Evolutionary conservation across 2,329 filamentous ascomycete species (phyloP), one percentile per base, ranked within the genome.

Genomic region (Bertia moriformis): DNA sequence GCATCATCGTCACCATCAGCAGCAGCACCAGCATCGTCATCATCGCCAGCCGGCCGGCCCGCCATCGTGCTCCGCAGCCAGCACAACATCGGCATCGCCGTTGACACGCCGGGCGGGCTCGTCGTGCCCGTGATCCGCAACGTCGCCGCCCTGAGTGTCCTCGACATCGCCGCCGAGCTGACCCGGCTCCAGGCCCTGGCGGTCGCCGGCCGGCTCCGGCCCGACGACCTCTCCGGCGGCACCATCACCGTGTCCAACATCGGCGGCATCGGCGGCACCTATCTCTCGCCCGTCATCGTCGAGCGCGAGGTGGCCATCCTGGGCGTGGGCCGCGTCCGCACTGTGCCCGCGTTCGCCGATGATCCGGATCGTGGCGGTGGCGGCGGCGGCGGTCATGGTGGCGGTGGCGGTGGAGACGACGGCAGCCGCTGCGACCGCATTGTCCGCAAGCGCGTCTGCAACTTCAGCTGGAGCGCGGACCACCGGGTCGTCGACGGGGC

Each of bases 241-340:
- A 96, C 91, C 1, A 89, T 98, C 51, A 95, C 91, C 0, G 77
- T 98, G 38, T 94, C 87, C 49, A 98, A 98, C 56, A 94, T 98
- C 49, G 91, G 91, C 36, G 93, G 78, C 49, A 86, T 98, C 36
- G 91, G 91, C 40, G 91, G 91, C 19, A 91, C 84, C 1, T 93
- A 93, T 49, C 78, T 96, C 37, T 79, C 82, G 19, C 91, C 91
- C 1, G 83, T 98, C 38, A 85, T 98, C 49, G 85, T 94, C 37
- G 81, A 87, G 45, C 82, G 75, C 32, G 88, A 96, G 60, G 83
- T 96, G 7, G 87, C 85, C 5, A 98, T 98, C 52, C 60, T 98
- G 19, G 91, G 89, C 10, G 69, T 98, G 19, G 91, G 91, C 4
- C 77, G 83, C 47, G 76, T 87, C 56, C 81, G 79, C 49, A 71